phyloP scores from a whole-genome alignment of 768 basidiomycete species.

The Lactarius psammicola region DNA sequence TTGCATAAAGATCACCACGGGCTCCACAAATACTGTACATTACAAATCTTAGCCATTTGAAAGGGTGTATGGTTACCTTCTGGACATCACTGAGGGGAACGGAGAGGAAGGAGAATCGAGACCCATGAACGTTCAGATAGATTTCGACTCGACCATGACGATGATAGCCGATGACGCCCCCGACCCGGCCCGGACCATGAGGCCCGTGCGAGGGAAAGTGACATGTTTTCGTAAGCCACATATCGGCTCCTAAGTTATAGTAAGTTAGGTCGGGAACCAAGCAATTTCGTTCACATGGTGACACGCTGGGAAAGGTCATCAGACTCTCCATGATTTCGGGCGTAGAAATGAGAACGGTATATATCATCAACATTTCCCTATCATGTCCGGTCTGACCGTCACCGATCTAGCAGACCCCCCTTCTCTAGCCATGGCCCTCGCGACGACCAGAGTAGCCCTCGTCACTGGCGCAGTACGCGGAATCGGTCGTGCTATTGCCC shows the following conservation, averaged over 20 bases:
- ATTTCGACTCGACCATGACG: too few species aligned
- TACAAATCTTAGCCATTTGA: background rate
- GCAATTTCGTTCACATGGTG: too few species aligned
- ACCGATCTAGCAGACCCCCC: too few species aligned
- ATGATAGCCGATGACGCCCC: too few species aligned
- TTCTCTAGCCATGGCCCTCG: background rate
- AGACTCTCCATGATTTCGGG: too few species aligned
- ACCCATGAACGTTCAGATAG: too few species aligned
- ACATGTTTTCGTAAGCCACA: too few species aligned
- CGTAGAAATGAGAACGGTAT: background rate
- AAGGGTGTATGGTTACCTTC: background rate
- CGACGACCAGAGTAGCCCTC: constrained; percentile 26
- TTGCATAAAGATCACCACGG: background rate
- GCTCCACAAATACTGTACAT: constrained; percentile 8
- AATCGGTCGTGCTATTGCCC: constrained; percentile 30
- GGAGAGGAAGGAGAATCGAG: background rate
- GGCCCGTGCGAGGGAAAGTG: too few species aligned
- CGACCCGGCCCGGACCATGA: too few species aligned
- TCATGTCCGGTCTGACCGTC: background rate
- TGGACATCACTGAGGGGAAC: constrained; percentile 2
- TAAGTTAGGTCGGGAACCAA: too few species aligned
- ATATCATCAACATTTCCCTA: background rate
- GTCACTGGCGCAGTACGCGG: constrained; percentile 32
- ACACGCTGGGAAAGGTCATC: too few species aligned
- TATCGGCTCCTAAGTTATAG: too few species aligned